phyloP scores from a whole-genome alignment of 2,329 filamentous ascomycete genomes.

The Tricladium varicosporioides region DNA sequence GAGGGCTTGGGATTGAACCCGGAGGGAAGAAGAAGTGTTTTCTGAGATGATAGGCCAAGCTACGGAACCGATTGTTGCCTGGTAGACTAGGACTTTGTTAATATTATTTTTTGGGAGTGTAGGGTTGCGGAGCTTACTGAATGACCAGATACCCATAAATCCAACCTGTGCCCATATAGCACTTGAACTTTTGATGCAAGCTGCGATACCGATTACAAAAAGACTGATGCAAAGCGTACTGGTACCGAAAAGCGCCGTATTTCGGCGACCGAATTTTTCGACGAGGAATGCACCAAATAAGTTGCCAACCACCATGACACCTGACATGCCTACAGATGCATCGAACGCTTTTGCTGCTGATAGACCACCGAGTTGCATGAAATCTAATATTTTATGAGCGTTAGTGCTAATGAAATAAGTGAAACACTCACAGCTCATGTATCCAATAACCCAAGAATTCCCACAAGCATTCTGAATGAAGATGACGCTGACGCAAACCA shows the following conservation, averaged over 20 bases:
- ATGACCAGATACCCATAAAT: slow-evolving; percentile 9
- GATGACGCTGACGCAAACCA: slow-evolving; percentile 29
- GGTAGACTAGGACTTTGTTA: slow-evolving; percentile 5
- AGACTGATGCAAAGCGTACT: not conserved
- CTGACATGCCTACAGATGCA: too few species aligned
- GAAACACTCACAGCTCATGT: slow-evolving; percentile 14
- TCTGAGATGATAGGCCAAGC: slow-evolving; percentile 42
- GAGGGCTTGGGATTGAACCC: slow-evolving; percentile 17
- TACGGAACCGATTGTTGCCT: slow-evolving; percentile 31
- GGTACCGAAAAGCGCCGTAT: too few species aligned
- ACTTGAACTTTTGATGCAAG: not conserved
- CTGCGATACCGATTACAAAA: slow-evolving; percentile 11
- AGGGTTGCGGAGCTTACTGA: not conserved
- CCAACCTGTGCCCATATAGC: slow-evolving; percentile 11
- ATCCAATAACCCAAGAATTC: slow-evolving; percentile 29
- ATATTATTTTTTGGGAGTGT: not conserved
- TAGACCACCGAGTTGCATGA: slow-evolving; percentile 1
- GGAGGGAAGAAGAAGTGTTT: slow-evolving; percentile 42
- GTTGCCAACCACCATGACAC: too few species aligned
- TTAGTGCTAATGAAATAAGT: not conserved
- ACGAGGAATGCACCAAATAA: too few species aligned
- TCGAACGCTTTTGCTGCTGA: not conserved
- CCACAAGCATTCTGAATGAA: slow-evolving; percentile 31
- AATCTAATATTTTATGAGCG: not conserved
- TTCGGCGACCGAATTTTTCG: too few species aligned